Conservation (phyloP, 345 rosid genomes). For the Eucalyptus pumila region DNA sequence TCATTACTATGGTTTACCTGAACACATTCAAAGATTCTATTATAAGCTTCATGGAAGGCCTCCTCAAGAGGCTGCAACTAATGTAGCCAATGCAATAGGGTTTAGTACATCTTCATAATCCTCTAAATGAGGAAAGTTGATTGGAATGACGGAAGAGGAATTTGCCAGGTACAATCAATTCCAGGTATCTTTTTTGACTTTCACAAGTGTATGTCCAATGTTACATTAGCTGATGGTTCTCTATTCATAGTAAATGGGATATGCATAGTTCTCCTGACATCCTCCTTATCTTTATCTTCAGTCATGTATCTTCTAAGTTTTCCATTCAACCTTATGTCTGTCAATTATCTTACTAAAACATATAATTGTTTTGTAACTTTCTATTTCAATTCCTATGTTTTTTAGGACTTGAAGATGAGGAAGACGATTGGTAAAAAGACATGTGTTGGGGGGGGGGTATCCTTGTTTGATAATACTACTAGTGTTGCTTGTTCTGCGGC, state of each 20-base stretch:
- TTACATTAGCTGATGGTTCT: neutral
- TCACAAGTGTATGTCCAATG: neutral
- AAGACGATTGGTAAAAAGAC: neutral
- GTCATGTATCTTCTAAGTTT: neutral
- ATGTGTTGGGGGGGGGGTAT: neutral
- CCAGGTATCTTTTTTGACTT: neutral
- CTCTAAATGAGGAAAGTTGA: neutral
- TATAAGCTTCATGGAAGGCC: neutral
- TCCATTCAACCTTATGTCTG: accelerated
- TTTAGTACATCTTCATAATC: neutral
- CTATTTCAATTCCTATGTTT: neutral
- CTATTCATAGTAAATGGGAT: neutral
- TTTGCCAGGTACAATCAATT: neutral
- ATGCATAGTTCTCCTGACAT: neutral
- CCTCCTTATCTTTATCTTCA: neutral
- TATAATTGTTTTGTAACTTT: neutral
- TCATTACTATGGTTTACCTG: too few species aligned
- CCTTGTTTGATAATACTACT: neutral
- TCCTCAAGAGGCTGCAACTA: neutral
- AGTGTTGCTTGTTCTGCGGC: accelerated
- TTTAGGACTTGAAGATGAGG: neutral
- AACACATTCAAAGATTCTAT: neutral
- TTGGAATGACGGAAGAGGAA: too few species aligned
- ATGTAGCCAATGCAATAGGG: neutral
- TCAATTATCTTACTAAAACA: too few species aligned